These are phyloP conservation scores for Elsinoe batatas DNA, from an alignment of 2,329 filamentous ascomycete species.

Conservation along the genomic window DNA sequence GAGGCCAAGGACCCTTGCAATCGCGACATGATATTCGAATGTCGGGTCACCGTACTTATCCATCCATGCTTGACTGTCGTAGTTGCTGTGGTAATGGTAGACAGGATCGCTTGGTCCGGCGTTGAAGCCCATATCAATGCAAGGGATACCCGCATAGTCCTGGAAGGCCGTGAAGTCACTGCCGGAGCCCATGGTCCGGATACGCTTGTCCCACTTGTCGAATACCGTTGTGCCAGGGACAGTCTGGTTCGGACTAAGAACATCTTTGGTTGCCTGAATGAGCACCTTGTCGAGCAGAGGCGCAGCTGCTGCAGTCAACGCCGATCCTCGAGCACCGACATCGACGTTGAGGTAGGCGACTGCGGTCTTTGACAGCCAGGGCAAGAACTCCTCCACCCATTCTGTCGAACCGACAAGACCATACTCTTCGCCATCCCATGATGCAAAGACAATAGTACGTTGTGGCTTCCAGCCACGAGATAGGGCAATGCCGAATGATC, in stretches of 20 bases:
- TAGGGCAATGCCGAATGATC: conserved; percentile 62
- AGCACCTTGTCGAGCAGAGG: conserved; percentile 68
- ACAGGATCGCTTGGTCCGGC: conserved; percentile 36
- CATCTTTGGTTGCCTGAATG: conserved; percentile 52
- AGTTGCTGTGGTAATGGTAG: conserved; percentile 75
- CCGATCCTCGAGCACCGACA: conserved; percentile 55
- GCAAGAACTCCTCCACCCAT: conserved; percentile 83
- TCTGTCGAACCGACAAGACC: conserved; percentile 79
- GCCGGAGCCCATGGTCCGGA: conserved; percentile 46
- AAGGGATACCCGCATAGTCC: conserved; percentile 42
- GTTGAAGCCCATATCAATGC: conserved; percentile 38
- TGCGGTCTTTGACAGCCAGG: conserved; percentile 63
- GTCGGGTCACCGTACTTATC: conserved; percentile 59
- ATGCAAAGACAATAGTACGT: conserved; percentile 80
- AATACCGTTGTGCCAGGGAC: conserved; percentile 56
- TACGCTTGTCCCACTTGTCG: conserved; percentile 49
- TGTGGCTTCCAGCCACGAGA: conserved; percentile 71
- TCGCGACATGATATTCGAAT: conserved; percentile 48
- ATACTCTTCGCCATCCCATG: conserved; percentile 65
- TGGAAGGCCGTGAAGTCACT: conserved; percentile 45
- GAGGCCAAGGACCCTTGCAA: conserved; percentile 37
- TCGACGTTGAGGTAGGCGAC: conserved; percentile 85
- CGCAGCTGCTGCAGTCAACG: conserved; percentile 57
- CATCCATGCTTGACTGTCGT: conserved; percentile 81
- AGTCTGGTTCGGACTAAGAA: conserved; percentile 63